These are phyloP conservation scores for Cyclotella sp. DNA, from an alignment of 108 stramenopile species.

Conservation along the genomic window DNA sequence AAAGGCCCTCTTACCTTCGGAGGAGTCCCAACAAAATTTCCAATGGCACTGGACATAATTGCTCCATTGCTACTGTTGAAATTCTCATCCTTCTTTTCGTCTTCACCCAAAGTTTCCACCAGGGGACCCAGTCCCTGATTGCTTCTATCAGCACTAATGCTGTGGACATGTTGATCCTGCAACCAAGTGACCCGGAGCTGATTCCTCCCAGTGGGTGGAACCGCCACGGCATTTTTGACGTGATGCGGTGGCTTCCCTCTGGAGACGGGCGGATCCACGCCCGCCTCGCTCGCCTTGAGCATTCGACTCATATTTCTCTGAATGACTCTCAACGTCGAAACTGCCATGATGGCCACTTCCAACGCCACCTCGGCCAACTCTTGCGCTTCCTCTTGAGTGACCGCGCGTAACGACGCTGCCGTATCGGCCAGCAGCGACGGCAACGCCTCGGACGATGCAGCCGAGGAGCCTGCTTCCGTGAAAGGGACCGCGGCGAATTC, in stretches of 20 bases:
- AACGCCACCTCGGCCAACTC: slow-evolving; percentile 87
- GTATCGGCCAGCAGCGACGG: slow-evolving; percentile 64
- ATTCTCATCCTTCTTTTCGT: slow-evolving; percentile 49
- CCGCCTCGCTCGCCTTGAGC: slow-evolving; percentile 11
- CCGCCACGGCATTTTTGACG: neutral
- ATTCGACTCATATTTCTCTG: slow-evolving; percentile 63
- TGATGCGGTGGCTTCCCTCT: neutral
- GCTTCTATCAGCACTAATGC: neutral
- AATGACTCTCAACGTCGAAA: slow-evolving; percentile 65
- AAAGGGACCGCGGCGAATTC: too few relatives aligned
- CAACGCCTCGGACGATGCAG: too few relatives aligned
- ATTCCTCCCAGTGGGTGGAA: neutral
- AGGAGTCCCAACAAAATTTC: slow-evolving; percentile 2
- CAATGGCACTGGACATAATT: neutral
- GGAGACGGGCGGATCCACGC: neutral
- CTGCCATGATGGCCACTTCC: slow-evolving; percentile 69
- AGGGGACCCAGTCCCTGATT: slow-evolving; percentile 22
- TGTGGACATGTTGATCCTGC: slow-evolving; percentile 23
- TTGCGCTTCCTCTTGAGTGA: slow-evolving; percentile 75
- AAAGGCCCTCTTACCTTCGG: neutral
- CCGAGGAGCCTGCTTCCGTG: too few relatives aligned
- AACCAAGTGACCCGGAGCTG: slow-evolving; percentile 45
- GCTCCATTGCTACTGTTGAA: neutral
- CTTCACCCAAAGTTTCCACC: slow-evolving; percentile 62
- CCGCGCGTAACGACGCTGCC: slow-evolving; percentile 65